Evolutionary conservation across 2,329 filamentous ascomycete genomes (phyloP), one percentile per base, ranked within the genome.

Genomic region (Aspergillus novoparasiticus): DNA sequence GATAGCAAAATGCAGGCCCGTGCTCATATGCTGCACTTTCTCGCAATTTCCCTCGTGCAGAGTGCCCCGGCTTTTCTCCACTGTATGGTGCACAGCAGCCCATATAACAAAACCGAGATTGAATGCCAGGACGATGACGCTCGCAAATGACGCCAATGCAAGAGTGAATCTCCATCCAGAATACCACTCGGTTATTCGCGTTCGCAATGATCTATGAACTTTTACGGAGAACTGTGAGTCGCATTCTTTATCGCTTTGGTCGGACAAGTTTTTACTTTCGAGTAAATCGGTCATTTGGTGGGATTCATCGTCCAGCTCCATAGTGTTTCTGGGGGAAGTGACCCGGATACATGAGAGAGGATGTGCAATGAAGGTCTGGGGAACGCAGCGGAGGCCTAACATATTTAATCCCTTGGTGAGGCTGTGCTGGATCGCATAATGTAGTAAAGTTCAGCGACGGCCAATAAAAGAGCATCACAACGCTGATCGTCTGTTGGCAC

Each of bases 1-100:
- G 60, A 80, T 78, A 1, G 68, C 50, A 4, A 78, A 26, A 64
- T 79, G 76, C 11, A 74, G 53, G 63, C 69, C 73, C 6, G 48
- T 51, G 9, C 34, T 53, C 10, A 57, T 39, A 14, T 32, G 23
- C 26, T 43, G 41, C 16, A 55, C 30, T 8, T 57, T 28, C n/a
- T 21, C 30, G 21, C 59, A 61, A 34, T 32, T n/a, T 10, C 59
- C 59, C 4, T 48, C 41, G 10, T 30, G 32, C 10, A 61, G 6
- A 21, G 36, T 28, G 11, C 54, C 59, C 11, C 41, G 32, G 10
- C n/a, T 28, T 12, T 12, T 4, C 6, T 41, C 4, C 2, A 57
- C 6, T 14, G 6, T 12, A 11, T 43, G 32, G 11, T 41, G 54
- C 9, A 4, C 14, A 11, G n/a, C 54, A 2, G 59, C 54, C 59